Conservation (phyloP, 495 filamentous ascomycete species). For the Lepraria neglecta region DNA sequence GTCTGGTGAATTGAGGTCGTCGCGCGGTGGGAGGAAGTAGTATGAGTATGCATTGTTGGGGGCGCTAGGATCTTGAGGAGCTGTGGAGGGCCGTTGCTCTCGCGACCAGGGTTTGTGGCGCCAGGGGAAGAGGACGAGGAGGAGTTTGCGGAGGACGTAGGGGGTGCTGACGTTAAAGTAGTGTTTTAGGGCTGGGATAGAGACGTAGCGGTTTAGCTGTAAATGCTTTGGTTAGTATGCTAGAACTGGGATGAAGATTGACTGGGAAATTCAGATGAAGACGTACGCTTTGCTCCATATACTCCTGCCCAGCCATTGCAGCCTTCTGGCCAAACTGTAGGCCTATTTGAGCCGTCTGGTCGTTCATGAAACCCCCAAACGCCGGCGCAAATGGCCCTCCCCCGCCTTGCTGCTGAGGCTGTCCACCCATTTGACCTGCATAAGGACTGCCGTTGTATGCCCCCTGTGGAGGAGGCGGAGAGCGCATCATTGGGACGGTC, state of each 20-base stretch:
- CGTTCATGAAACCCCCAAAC: constrained; percentile 87
- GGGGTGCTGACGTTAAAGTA: constrained; percentile 97
- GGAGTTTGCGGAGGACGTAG: constrained; percentile 77
- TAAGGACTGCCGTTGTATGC: constrained; percentile 64
- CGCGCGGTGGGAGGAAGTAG: constrained; percentile 88
- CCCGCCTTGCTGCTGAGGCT: constrained; percentile 44
- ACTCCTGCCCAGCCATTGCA: constrained; percentile 80
- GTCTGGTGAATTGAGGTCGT: constrained; percentile 95
- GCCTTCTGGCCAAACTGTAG: constrained; percentile 91
- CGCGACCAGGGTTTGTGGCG: constrained; percentile 94
- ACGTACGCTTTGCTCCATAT: constrained; percentile 84
- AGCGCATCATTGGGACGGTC: constrained; percentile 96
- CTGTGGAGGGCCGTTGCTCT: constrained; percentile 49
- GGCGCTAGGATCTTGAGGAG: constrained; percentile 42
- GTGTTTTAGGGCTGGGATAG: constrained; percentile 85
- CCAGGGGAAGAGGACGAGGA: constrained; percentile 94
- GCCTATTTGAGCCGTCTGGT: constrained; percentile 93
- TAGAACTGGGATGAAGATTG: neutral
- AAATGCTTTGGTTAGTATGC: neutral
- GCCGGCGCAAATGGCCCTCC: constrained; percentile 57
- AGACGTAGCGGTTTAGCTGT: constrained; percentile 88
- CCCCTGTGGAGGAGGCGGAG: constrained; percentile 81
- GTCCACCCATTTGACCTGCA: constrained; percentile 28
- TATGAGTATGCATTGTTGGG: constrained; percentile 66
- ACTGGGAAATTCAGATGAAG: neutral